Conservation (phyloP, 1,284 basidiomycete genomes). For the Thelephora terrestris region DNA sequence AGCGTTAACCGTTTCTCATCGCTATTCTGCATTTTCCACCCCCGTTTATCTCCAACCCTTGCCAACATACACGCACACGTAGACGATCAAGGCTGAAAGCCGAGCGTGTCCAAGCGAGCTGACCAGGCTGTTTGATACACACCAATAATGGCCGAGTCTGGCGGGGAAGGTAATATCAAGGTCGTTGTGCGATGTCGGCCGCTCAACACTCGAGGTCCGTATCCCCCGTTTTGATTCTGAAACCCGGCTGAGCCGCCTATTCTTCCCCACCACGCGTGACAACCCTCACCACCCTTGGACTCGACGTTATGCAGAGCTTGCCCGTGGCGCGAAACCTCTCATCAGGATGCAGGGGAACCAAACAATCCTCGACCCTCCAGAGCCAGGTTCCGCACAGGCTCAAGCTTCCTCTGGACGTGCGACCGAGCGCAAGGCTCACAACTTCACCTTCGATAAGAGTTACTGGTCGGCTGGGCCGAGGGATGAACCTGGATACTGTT, state of each 20-base stretch:
- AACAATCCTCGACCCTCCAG: slow-evolving; percentile 85
- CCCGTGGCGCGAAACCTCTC: slow-evolving; percentile 83
- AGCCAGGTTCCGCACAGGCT: slow-evolving; percentile 55
- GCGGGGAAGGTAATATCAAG: slow-evolving; percentile 83
- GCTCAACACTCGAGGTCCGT: slow-evolving; percentile 83
- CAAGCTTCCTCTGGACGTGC: slow-evolving; percentile 55
- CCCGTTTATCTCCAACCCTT: no score
- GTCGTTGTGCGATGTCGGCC: slow-evolving; percentile 95
- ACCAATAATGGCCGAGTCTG: slow-evolving; percentile 46
- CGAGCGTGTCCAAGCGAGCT: no score
- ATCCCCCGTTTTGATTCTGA: slow-evolving; percentile 4
- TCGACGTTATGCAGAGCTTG: slow-evolving; percentile 53
- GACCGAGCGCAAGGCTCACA: slow-evolving; percentile 80
- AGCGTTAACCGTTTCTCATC: no score
- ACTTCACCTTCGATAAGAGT: slow-evolving; percentile 91
- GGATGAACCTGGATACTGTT: slow-evolving; percentile 83
- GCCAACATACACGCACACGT: no score
- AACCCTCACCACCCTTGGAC: slow-evolving; percentile 6
- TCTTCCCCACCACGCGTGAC: neutral
- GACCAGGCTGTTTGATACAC: no score
- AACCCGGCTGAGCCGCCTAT: slow-evolving; percentile 5
- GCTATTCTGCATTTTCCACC: no score
- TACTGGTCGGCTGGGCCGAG: slow-evolving; percentile 90
- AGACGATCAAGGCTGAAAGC: no score
- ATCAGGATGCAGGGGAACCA: slow-evolving; percentile 90